Evolutionary conservation across 2,329 filamentous ascomycete genomes (phyloP), one percentile per base, ranked within the genome.

Genomic region (Penicillium sp.): DNA sequence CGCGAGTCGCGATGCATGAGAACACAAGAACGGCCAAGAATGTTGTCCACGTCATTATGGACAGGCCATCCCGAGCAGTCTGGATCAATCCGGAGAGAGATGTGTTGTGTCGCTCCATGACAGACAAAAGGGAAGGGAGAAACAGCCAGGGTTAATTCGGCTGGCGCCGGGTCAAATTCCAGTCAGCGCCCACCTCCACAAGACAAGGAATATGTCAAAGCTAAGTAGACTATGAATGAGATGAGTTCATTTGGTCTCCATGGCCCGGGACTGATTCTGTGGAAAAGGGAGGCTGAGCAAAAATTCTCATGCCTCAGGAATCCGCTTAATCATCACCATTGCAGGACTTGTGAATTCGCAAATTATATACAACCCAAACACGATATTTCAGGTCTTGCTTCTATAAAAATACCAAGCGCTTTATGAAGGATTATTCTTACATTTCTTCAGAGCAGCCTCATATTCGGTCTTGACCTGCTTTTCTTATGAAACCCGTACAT

Each of bases 1-100:
- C 55, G 36, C 72, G 69, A 8, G 69, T 73, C 16, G 60, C 51
- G 43, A 72, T 59, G 44, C 68, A 70, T 35, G 62, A 49, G 13
- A 63, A 52, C 11, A 65, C 42, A 10, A 71, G 41, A 13, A 60
- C 39, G 4, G 58, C 58, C 11, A 65, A 41, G 11, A 68, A 44
- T 1, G 53, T 61, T 16, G 58, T 55, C 56, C 63, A 61, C 8
- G 49, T 60, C 32, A 61, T 26, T 10, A 55, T 37, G 22, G 56
- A 49, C 14, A 60, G 22, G 13, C 40, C 49, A 31, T 62, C 57
- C 28, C 55, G 57, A n/a, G 46, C 35, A 1, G 41, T 27, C 46
- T 60, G 58, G 28, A 63, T 47, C 28, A 58, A 42, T 8, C 44
- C 44, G 23, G 49, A 34, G 22, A 40, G 14, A 16, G 64, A 52